Evolutionary conservation across 2,329 filamentous ascomycete species (phyloP).

Genomic region (Ophiocordyceps camponoti-floridani): DNA sequence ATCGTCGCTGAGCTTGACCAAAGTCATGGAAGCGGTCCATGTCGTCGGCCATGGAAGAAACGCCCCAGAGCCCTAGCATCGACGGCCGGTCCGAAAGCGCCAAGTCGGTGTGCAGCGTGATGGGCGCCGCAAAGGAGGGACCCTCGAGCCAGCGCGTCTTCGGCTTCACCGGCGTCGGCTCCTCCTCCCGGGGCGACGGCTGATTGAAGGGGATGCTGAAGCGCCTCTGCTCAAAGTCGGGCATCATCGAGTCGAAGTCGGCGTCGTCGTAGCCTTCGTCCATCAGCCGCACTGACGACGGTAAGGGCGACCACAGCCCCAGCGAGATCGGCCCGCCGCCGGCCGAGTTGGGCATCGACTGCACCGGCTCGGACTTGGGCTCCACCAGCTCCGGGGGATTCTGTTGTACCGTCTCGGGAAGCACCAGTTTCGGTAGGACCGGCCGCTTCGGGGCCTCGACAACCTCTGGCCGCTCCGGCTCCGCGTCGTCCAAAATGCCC

Average conservation of each 20-base stretch:
- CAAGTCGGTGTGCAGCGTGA: conserved; percentile 16
- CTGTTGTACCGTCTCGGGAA: too few relatives aligned
- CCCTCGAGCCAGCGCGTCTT: conserved; percentile 1
- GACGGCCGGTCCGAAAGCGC: conserved; percentile 9
- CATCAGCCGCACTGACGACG: conserved; percentile 24
- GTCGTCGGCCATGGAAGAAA: conserved; percentile 23
- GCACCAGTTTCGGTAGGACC: background rate
- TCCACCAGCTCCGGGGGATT: too few relatives aligned
- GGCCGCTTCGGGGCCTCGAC: background rate
- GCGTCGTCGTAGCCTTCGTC: conserved; percentile 19
- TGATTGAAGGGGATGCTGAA: conserved; percentile 10
- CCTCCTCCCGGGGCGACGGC: background rate
- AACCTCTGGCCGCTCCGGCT: background rate
- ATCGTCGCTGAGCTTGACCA: conserved; percentile 31
- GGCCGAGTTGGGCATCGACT: conserved; percentile 3
- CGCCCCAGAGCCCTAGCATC: conserved; percentile 24
- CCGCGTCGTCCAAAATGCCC: conserved; percentile 12
- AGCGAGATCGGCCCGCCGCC: conserved; percentile 5
- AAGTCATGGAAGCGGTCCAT: conserved; percentile 27
- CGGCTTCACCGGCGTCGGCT: background rate
- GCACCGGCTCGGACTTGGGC: conserved; percentile 4
- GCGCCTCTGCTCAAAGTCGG: conserved; percentile 29
- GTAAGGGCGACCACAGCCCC: conserved; percentile 16
- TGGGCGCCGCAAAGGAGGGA: conserved; percentile 15
- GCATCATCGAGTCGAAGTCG: conserved; percentile 30